phyloP scores from a whole-genome alignment of 371 early-diverging fungal genomes.

The Syncephalastrum contaminatum region DNA sequence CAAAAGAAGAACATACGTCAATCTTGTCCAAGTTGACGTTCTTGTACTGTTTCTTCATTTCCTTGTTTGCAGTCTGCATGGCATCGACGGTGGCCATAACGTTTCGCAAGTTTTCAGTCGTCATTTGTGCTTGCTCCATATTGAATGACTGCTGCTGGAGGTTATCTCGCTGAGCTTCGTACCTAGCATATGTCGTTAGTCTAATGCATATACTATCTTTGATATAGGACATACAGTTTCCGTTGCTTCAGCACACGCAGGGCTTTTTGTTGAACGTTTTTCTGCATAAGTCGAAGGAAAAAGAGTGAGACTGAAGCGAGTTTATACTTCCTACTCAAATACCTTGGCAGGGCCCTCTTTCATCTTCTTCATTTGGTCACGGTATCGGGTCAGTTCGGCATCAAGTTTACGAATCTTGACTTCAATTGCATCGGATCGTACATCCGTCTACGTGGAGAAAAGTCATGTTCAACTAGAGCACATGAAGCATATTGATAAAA shows the following conservation, averaged over 20 bases:
- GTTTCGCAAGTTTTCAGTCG: constrained; percentile 93
- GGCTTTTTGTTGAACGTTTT: constrained; percentile 88
- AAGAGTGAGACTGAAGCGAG: background rate
- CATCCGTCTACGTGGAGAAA: constrained; percentile 66
- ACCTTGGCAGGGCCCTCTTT: constrained; percentile 92
- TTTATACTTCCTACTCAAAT: constrained; percentile 6
- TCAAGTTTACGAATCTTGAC: constrained; percentile 93
- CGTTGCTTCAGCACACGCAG: constrained; percentile 89
- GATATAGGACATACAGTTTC: constrained; percentile 63
- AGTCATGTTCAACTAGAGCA: background rate
- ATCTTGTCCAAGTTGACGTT: constrained; percentile 90
- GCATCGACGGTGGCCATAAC: constrained; percentile 93
- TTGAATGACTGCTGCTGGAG: constrained; percentile 94
- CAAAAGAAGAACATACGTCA: constrained; percentile 59
- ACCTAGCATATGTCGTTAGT: constrained; percentile 40
- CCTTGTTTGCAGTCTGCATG: constrained; percentile 91
- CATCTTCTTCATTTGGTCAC: constrained; percentile 93
- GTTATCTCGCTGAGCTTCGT: constrained; percentile 91
- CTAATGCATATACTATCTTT: background rate
- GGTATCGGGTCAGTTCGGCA: constrained; percentile 85
- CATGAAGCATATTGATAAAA: background rate
- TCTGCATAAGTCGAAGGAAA: constrained; percentile 43
- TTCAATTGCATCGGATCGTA: constrained; percentile 82
- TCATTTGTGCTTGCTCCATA: constrained; percentile 95
- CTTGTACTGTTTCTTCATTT: constrained; percentile 93